Conservation (phyloP, 371 early-diverging fungal species). For the Mortierella sp. region DNA sequence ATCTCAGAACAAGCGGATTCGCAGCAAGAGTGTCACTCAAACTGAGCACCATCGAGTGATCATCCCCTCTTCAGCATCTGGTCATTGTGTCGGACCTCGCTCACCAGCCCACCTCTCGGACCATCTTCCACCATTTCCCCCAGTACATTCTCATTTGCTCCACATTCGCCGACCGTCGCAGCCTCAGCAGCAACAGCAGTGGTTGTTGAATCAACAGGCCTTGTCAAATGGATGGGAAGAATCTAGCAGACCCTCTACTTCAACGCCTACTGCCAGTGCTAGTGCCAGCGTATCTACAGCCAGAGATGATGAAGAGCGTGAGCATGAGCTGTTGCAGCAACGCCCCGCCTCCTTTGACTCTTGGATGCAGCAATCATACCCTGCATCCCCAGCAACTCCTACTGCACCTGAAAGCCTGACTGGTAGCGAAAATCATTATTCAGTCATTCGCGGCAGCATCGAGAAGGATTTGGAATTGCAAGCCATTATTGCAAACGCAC, state of each 20-base stretch:
- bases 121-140: conserved; percentile 21
- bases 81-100: not conserved
- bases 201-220: not conserved
- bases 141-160: conserved; percentile 13
- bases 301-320: not conserved
- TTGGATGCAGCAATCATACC: conserved; percentile 6
- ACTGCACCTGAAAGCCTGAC: not conserved
- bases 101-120: conserved; percentile 11
- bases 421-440: not conserved
- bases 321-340: conserved; percentile 7
- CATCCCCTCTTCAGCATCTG: not conserved
- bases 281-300: not conserved
- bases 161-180: conserved; percentile 15
- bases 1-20: conserved; percentile 1
- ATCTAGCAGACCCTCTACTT: conserved; percentile 3
- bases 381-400: conserved; percentile 6
- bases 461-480: conserved; percentile 17
- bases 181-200: conserved; percentile 2
- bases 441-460: not conserved
- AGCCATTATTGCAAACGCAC: conserved; percentile 33
- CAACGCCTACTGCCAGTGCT: conserved; percentile 7
- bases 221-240: conserved; percentile 6
- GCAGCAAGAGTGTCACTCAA: conserved; percentile 14
- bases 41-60: conserved; percentile 14
- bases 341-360: conserved; percentile 26